Conservation (phyloP, 177 flowering plant species). For the Tripterygium wilfordii region DNA sequence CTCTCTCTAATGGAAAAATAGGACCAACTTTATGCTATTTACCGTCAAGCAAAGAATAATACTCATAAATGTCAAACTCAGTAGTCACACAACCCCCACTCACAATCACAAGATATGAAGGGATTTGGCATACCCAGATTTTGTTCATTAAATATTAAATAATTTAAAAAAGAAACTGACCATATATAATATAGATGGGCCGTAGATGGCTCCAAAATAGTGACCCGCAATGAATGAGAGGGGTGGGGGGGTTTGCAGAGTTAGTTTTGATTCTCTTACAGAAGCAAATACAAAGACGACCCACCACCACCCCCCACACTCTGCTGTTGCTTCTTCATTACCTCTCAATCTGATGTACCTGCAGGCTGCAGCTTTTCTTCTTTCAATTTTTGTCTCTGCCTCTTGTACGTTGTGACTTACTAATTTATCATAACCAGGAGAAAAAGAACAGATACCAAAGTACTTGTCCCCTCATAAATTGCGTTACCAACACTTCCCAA, state of each 20-base stretch:
- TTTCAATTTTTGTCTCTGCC: too few species aligned
- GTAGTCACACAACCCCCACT: too few species aligned
- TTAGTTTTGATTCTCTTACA: slow-evolving; percentile 11
- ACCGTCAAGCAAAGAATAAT: too few species aligned
- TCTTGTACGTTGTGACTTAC: slow-evolving; percentile 10
- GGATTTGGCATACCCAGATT: too few species aligned
- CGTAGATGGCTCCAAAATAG: slow-evolving; percentile 9
- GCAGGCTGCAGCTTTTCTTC: too few species aligned
- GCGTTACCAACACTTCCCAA: too few species aligned
- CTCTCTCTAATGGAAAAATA: too few species aligned
- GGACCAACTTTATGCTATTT: too few species aligned
- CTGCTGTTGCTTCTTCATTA: slow-evolving; percentile 5
- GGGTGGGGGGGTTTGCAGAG: slow-evolving; percentile 7
- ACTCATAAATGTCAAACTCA: too few species aligned
- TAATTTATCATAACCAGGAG: slow-evolving; percentile 12
- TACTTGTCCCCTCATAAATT: slow-evolving; percentile 8
- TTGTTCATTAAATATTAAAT: too few species aligned
- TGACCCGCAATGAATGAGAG: slow-evolving; percentile 11
- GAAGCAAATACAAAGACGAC: slow-evolving; percentile 4
- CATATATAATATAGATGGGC: slow-evolving; percentile 1
- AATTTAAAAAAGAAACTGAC: not conserved
- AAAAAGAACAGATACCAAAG: slow-evolving; percentile 11
- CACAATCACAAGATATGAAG: too few species aligned
- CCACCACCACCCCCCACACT: not conserved
- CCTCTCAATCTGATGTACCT: not conserved